Evolutionary conservation across 208 protist species (phyloP), one percentile per base, ranked within the genome.

Genomic region (Acanthamoeba sp.): DNA sequence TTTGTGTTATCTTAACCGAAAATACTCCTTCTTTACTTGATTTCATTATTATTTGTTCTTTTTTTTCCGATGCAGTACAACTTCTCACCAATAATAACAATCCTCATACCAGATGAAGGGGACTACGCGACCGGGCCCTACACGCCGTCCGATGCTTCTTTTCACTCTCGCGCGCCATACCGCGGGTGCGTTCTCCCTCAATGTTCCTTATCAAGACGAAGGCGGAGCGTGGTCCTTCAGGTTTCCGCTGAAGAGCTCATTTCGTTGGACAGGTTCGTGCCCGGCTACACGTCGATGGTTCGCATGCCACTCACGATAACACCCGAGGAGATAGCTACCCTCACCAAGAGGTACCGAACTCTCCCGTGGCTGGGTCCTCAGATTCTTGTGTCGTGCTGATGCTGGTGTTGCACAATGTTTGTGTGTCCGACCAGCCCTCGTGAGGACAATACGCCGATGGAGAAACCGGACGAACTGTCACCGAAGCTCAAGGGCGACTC

Each of bases 291-390:
- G 34, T 38, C 64, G 2, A 73, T 73, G 64, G 64, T 73, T 73
- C 64, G 64, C 34, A 73, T 73, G 64, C 64, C 64, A 38, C 64
- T 73, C 64, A 73, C 64, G 64, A 73, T 73, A 24, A 73, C 64
- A 14, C 64, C 64, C 64, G 64, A 73, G 64, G 64, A 73, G 64
- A 73, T 73, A 73, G 64, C 64, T 73, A 40, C 64, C 64, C 64
- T 73, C 64, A n/a, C 64, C 64, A 73, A 73, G 27, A 73, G 64
- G 64, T 73, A 42, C 55, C 7, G 55, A 22, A 29, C 22, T 27
- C 4, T 3, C 55, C 2, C 55, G 24, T 9, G n/a, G 27, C 14
- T 62, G 7, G 55, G 20, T 62, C 20, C 55, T 22, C 14, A 27
- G 6, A 16, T 6, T 27, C 2, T 40, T 34, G 27, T 32, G 62